Evolutionary conservation across 345 rosid genomes (phyloP), one percentile per base, ranked within the genome.

Genomic region (Zanthoxylum bungeanum): DNA sequence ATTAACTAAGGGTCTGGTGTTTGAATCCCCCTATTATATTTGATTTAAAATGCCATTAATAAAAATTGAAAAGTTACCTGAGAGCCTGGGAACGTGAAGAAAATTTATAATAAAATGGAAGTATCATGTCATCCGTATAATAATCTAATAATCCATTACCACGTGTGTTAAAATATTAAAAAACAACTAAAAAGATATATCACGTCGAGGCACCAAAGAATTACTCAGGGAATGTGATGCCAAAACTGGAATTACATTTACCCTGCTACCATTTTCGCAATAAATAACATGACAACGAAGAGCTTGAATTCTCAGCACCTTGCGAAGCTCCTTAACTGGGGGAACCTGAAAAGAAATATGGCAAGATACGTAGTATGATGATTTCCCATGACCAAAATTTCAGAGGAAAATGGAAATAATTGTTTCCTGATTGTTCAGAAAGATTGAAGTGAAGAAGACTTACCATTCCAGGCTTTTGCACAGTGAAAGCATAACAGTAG

Each of bases 1-100:
- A 11, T 42, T 17, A 42, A 44, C 0, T 1, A 44, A n/a, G 49
- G 19, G 2, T 44, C 19, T 14, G 49, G 19, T 44, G 49, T 12
- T 44, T 44, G 49, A 44, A 44, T 44, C 49, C n/a, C n/a, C n/a
- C n/a, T n/a, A n/a, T 44, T 44, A 19, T 44, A 44, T 44, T 44
- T 44, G 49, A 44, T 31, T 24, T 33, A 11, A 22, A 30, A n/a
- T 33, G 21, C 47, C 21, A 12, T 30, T 4, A 46, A 34, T 12
- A 3, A 33, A 36, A 36, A 19, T 19, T 9, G 7, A 40, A 47
- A 60, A 59, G 6, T 11, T 82, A 93, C 98, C 98, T 88, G 46
- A 93, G 87, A 51, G 96, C 97, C 85, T 93, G 98, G 73, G 89
- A 77, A 1, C 98, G 96, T 50, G n/a, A n/a, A n/a, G n/a, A n/a